Evolutionary conservation across 805 yeast species (phyloP).

Genomic region (Wickerhamomyces kurtzmanii): DNA sequence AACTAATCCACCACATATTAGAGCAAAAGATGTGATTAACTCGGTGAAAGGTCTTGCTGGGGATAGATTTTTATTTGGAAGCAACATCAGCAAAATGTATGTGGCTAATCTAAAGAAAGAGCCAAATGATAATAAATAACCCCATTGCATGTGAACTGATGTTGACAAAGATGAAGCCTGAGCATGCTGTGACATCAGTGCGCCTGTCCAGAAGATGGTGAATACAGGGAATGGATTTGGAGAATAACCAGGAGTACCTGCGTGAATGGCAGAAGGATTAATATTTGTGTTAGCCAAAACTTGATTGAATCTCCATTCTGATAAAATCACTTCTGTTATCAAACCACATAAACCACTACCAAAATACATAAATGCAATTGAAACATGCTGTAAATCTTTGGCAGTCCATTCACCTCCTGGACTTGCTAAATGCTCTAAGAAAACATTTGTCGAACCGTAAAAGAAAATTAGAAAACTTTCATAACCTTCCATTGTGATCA

Average conservation of each 20-base stretch:
- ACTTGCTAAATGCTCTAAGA: conserved; percentile 78
- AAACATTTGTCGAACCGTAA: conserved; percentile 84
- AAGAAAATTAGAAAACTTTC: conserved; percentile 76
- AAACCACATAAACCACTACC: conserved; percentile 93
- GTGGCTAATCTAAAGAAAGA: conserved; percentile 69
- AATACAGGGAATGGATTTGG: conserved; percentile 94
- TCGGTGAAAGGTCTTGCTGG: conserved; percentile 84
- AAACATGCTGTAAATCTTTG: conserved; percentile 81
- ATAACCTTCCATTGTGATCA: conserved; percentile 75
- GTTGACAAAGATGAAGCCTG: conserved; percentile 79
- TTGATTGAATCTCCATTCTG: conserved; percentile 46
- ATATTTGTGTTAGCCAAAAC: conserved; percentile 21
- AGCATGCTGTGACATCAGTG: conserved; percentile 88
- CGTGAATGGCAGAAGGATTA: conserved; percentile 17
- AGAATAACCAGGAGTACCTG: conserved; percentile 63
- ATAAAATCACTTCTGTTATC: conserved; percentile 59
- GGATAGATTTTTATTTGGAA: conserved; percentile 22
- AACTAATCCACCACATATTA: conserved; percentile 81
- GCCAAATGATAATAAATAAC: conserved; percentile 71
- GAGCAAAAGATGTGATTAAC: conserved; percentile 64
- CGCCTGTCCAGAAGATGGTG: conserved; percentile 94
- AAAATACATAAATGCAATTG: conserved; percentile 84
- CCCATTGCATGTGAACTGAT: conserved; percentile 87
- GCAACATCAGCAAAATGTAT: conserved; percentile 41
- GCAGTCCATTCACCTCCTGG: conserved; percentile 81